These are phyloP conservation scores for Gnomoniopsis sp. DNA, from an alignment of 2,329 filamentous ascomycete species.

Conservation along the genomic window DNA sequence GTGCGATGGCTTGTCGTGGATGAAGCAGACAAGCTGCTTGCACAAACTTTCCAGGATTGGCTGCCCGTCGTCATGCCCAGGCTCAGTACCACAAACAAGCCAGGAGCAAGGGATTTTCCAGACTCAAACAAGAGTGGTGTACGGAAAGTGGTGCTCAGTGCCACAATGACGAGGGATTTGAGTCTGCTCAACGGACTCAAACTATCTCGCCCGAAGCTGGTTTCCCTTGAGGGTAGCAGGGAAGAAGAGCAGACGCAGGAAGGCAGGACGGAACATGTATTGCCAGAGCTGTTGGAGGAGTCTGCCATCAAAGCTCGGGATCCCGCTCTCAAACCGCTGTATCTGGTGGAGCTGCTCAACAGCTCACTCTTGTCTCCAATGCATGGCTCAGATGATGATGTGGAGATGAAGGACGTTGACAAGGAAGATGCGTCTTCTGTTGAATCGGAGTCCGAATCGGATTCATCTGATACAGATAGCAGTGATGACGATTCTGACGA, in stretches of 20 bases:
- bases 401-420: constrained; percentile 33
- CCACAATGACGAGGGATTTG: constrained; percentile 86
- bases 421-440: constrained; percentile 26
- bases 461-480: constrained; percentile 30
- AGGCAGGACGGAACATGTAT: constrained; percentile 39
- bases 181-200: constrained; percentile 73
- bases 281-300: constrained; percentile 65
- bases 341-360: constrained; percentile 73
- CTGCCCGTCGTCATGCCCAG: constrained; percentile 66
- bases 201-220: constrained; percentile 69
- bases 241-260: constrained; percentile 34
- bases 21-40: constrained; percentile 87
- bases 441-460: constrained; percentile 32
- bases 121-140: constrained; percentile 53
- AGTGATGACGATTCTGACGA: constrained; percentile 22
- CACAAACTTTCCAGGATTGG: constrained; percentile 93
- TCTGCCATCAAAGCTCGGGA: constrained; percentile 66
- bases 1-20: constrained; percentile 89
- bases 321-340: constrained; percentile 72
- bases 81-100: constrained; percentile 42
- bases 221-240: constrained; percentile 64
- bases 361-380: constrained; percentile 44
- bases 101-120: constrained; percentile 50
- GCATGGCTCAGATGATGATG: constrained; percentile 29
- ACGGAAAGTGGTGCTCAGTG: constrained; percentile 82